Evolutionary conservation across 164 flowering plant genomes (phyloP).

Genomic region (Nymphaea colorata): DNA sequence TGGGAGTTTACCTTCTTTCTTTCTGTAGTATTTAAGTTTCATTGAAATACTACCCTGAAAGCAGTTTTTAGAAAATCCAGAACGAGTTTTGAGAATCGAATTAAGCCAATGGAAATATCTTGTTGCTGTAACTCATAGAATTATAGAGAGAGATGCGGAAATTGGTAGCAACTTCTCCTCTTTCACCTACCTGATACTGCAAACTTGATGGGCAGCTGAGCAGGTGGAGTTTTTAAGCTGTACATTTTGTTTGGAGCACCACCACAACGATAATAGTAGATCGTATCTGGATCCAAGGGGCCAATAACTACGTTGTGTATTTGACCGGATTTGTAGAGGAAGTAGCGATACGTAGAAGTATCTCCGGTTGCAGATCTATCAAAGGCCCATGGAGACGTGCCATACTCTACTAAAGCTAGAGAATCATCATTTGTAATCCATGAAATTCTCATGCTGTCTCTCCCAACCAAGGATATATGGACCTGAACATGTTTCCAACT

Average conservation of each 20-base stretch:
- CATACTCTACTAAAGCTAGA: slow-evolving; percentile 38
- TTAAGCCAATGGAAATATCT: too few relatives aligned
- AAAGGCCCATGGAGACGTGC: slow-evolving; percentile 28
- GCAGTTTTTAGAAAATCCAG: too few relatives aligned
- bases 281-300: slow-evolving; percentile 35
- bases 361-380: slow-evolving; percentile 26
- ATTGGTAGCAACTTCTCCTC: too few relatives aligned
- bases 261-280: slow-evolving; percentile 42
- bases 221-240: slow-evolving; percentile 58
- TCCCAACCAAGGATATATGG: slow-evolving; percentile 60
- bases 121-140: too few relatives aligned
- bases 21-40: too few relatives aligned
- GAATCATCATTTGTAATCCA: slow-evolving; percentile 45
- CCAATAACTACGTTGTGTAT: slow-evolving; percentile 55
- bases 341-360: slow-evolving; percentile 25
- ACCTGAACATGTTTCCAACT: slow-evolving; percentile 26
- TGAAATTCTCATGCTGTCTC: slow-evolving; percentile 60
- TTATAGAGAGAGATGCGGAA: too few relatives aligned
- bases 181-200: slow-evolving; percentile 29
- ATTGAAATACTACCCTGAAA: too few relatives aligned
- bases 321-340: slow-evolving; percentile 36
- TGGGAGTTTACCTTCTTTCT: too few relatives aligned
- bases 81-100: too few relatives aligned
- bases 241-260: slow-evolving; percentile 14
- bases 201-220: slow-evolving; percentile 51